phyloP scores from a whole-genome alignment of 768 basidiomycete genomes.

The Scleroderma bovista region DNA sequence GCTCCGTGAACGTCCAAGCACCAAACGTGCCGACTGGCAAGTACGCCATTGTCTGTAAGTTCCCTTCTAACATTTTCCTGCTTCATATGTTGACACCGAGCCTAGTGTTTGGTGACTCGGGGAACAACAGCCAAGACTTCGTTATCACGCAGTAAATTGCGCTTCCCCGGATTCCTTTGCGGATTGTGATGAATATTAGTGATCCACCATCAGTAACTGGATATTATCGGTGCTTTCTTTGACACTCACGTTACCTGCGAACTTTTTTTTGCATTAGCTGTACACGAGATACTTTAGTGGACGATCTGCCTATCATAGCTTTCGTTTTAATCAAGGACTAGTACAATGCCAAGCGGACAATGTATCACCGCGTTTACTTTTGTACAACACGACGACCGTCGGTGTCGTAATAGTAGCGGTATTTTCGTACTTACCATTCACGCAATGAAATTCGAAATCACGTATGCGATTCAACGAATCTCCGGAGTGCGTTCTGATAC shows the following conservation, averaged over 20 bases:
- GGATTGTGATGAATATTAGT: not conserved
- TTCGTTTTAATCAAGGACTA: not conserved
- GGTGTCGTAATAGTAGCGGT: too few relatives aligned
- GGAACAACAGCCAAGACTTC: constrained; percentile 24
- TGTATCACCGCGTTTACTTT: too few relatives aligned
- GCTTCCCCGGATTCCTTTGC: not conserved
- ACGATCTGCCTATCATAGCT: not conserved
- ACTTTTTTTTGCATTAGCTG: not conserved
- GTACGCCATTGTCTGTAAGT: constrained; percentile 31
- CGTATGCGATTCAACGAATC: too few relatives aligned
- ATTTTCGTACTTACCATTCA: too few relatives aligned
- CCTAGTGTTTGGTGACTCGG: constrained; percentile 32
- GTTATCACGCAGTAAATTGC: constrained; percentile 13
- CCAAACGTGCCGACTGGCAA: constrained; percentile 24
- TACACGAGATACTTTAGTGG: not conserved
- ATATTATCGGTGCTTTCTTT: not conserved
- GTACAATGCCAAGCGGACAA: too few relatives aligned
- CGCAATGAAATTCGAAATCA: too few relatives aligned
- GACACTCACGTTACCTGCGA: not conserved
- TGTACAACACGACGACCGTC: too few relatives aligned
- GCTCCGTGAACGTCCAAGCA: constrained; percentile 20
- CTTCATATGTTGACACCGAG: not conserved
- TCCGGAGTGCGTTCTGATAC: too few relatives aligned
- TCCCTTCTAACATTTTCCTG: not conserved
- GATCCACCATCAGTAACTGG: not conserved